Base-by-base conservation (phyloP, 1,284 basidiomycete species). In the Boletellus deceptivus region DNA sequence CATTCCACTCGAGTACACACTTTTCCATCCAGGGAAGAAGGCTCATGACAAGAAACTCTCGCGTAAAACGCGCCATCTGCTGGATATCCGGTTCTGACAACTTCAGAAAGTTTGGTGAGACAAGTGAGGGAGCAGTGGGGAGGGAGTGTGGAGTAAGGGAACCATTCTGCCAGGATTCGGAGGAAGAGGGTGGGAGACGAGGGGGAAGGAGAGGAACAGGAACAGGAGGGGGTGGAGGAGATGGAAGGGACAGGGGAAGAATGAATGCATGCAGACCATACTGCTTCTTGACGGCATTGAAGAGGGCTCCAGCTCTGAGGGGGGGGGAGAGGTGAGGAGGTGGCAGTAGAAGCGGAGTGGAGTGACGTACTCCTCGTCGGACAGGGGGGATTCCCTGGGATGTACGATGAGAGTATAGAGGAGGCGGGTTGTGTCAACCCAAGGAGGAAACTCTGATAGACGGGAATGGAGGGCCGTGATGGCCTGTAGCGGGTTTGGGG, bases 21-120 rank as follows among this genome's bases (percentile, higher is more conserved):
- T 89, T 89, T 72, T 99, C 96, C 91, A 99, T 94, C 87, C 91
- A 98, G 0, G 96, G 96, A 4, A 98, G 72, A 33, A 99, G 73
- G 60, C 89, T 94, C 82, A 93, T 93, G 4, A 89, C 86, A 2
- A 93, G 80, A 58, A 98, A 88, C 67, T 98, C 96, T 40, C 95
- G 82, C 6, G 93, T 80, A 59, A 98, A 93, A 39, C 83, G 81
- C 0, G 86, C 86, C 22, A 91, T 82, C 53, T 85, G 81, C 53
- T 89, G 82, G 10, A 94, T 89, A 68, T 98, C 95, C 42, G 78
- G 77, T 52, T 91, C 83, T 7, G 77, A 77, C 65, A 97, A 72
- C 35, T 74, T 75, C 35, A 87, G 61, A 3, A 75, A 75, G 57
- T 78, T 77, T n/a, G 74, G 58, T 29, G 55, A 46, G 53, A 47